Conservation (phyloP, 352 stramenopile species). For the Globisporangium camurandrum region DNA sequence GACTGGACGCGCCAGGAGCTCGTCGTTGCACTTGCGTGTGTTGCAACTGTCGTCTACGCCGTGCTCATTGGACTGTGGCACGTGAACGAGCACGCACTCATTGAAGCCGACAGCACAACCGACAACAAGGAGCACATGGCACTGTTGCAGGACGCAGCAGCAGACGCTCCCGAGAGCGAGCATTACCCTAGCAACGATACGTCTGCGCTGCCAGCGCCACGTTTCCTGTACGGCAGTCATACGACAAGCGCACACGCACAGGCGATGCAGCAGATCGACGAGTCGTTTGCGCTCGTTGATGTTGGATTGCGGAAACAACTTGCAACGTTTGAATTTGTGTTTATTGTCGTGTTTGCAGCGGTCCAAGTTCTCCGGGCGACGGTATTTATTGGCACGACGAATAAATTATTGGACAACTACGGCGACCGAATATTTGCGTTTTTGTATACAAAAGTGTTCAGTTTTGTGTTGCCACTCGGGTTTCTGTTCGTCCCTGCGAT, state of each 20-base stretch:
- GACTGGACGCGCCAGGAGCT: slow-evolving; percentile 35
- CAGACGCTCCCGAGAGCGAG: slow-evolving; percentile 7
- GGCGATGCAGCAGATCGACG: slow-evolving; percentile 9
- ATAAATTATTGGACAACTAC: slow-evolving; percentile 81
- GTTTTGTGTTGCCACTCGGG: slow-evolving; percentile 71
- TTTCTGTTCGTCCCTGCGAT: slow-evolving; percentile 84
- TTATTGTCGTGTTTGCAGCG: slow-evolving; percentile 59
- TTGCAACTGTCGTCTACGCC: slow-evolving; percentile 43
- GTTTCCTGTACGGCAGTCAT: neutral
- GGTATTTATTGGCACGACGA: slow-evolving; percentile 82
- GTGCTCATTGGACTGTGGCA: slow-evolving; percentile 68
- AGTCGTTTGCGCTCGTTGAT: slow-evolving; percentile 41
- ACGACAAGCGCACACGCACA: neutral
- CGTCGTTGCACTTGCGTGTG: slow-evolving; percentile 37
- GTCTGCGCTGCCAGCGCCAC: neutral
- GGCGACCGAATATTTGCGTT: slow-evolving; percentile 53
- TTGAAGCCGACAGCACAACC: slow-evolving; percentile 11
- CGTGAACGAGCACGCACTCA: slow-evolving; percentile 54
- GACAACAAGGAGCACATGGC: slow-evolving; percentile 11
- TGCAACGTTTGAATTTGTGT: slow-evolving; percentile 73
- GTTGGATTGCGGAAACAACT: slow-evolving; percentile 55
- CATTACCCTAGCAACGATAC: slow-evolving; percentile 15
- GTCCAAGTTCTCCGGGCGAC: slow-evolving; percentile 74
- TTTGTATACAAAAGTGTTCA: slow-evolving; percentile 84
- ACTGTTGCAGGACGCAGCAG: slow-evolving; percentile 6